Base-by-base conservation (phyloP, 1,139 yeast genomes). In the Protomyces inundatus region DNA sequence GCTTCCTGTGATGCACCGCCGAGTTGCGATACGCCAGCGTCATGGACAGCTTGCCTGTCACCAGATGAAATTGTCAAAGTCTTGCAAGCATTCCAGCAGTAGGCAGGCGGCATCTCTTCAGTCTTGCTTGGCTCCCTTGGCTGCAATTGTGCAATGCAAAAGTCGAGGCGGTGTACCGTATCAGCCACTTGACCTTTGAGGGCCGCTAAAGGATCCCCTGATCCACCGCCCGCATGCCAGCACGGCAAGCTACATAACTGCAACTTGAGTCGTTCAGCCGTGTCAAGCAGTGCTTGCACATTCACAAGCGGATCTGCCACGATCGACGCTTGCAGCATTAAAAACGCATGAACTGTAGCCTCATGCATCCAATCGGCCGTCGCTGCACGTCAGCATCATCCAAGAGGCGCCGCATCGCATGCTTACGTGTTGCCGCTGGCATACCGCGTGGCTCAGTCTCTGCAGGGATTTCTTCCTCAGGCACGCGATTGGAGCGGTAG, bases 181-280 rank as follows among this genome's bases (percentile, higher is more conserved):
- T 55, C 60, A 4, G 50, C 60, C 9, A 55, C 54, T 6, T 46
- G 30, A 4, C 60, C 60, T n/a, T 46, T 55, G 34, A 46, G 16
- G 2, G 48, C 23, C 16, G 32, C 48, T 14, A 42, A 30, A 9
- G 12, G n/a, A 9, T 14, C 7, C n/a, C 48, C 4, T 23, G 33
- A 14, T 1, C 23, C 32, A 6, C 10, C 4, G 48, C 32, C 9
- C 48, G 16, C 16, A 9, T n/a, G 9, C 48, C 48, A 42, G 48
- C 48, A 42, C 9, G 48, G 32, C 23, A 14, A 23, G 10, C 16
- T n/a, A 16, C 48, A 42, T 10, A 42, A 14, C 16, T 5, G n/a
- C 32, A 6, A 3, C 48, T 42, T 42, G 3, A 42, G 12, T 10
- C 16, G 23, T 9, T 30, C 30, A 4, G 48, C 48, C 4, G 10